phyloP scores from a whole-genome alignment of 2,329 filamentous ascomycete species.

The Phyllosticta citribraziliensis region DNA sequence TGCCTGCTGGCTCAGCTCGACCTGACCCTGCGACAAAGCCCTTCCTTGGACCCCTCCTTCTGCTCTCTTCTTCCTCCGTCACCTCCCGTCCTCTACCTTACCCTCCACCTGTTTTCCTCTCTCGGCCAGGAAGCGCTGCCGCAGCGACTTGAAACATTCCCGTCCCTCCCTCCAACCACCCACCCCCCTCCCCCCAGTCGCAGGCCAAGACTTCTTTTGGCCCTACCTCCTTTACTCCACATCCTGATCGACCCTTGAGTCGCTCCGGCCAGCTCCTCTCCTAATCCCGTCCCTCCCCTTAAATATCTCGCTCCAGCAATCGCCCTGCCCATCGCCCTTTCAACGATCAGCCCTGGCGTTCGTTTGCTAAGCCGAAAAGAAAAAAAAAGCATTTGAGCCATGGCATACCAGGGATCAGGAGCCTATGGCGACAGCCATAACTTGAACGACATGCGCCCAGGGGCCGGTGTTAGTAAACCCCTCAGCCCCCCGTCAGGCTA shows the following conservation, averaged over 20 bases:
- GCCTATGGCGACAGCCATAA: slow-evolving; percentile 26
- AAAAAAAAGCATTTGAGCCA: slow-evolving; percentile 13
- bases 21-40: too few species aligned
- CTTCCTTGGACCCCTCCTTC: not conserved
- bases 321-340: not conserved
- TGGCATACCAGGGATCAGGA: slow-evolving; percentile 26
- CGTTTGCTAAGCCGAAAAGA: not conserved
- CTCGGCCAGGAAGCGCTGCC: not conserved
- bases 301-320: not conserved
- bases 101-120: not conserved
- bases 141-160: not conserved
- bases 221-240: not conserved
- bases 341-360: slow-evolving; percentile 4
- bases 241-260: not conserved
- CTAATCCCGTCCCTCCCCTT: slow-evolving; percentile 2
- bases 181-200: not conserved
- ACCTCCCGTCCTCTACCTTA: too few species aligned
- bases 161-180: not conserved
- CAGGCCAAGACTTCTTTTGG: not conserved
- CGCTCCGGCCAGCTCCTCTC: not conserved
- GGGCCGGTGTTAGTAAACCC: slow-evolving; percentile 16
- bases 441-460: slow-evolving; percentile 14
- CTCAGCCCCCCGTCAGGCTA: slow-evolving; percentile 10
- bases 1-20: too few species aligned
- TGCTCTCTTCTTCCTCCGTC: not conserved